A percentile compares a stretch with the other conserved stretches of the same genome.
Conservation (phyloP, 805 yeast species). For the Myxozyma melibiosi region DNA sequence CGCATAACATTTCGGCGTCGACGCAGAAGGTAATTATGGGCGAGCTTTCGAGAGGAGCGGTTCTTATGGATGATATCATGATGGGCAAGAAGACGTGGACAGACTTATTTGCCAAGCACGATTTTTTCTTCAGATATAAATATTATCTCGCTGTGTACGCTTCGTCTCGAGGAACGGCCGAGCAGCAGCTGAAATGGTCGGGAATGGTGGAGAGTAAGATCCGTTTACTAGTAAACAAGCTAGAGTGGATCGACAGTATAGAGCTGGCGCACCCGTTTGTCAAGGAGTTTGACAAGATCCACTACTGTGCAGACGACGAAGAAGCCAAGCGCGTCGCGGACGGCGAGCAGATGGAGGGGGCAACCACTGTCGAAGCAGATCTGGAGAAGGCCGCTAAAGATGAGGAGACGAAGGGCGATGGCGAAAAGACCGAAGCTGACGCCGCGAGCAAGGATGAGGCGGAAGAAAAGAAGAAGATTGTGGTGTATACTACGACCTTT, state of each 20-base stretch:
- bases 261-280: conserved; percentile 88
- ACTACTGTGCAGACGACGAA: conserved; percentile 53
- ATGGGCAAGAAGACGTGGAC: conserved; percentile 69
- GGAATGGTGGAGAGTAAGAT: conserved; percentile 91
- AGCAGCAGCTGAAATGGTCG: conserved; percentile 86
- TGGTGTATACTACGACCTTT: conserved; percentile 68
- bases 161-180: conserved; percentile 69
- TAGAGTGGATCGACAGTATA: conserved; percentile 76
- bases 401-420: conserved; percentile 30
- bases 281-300: conserved; percentile 66
- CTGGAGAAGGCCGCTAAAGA: conserved; percentile 23
- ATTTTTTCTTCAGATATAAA: conserved; percentile 80
- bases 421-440: conserved; percentile 34
- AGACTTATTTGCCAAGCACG: conserved; percentile 74
- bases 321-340: conserved; percentile 59
- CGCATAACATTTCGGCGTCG: conserved; percentile 89
- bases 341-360: conserved; percentile 53
- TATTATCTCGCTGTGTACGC: conserved; percentile 83
- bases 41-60: conserved; percentile 79
- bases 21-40: conserved; percentile 78
- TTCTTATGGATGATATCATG: conserved; percentile 67
- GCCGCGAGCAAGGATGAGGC: not conserved
- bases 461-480: conserved; percentile 36
- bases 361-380: conserved; percentile 37
- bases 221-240: conserved; percentile 76